Evolutionary conservation across 306 rosid genomes (phyloP).

Genomic region (Cicer arietinum): DNA sequence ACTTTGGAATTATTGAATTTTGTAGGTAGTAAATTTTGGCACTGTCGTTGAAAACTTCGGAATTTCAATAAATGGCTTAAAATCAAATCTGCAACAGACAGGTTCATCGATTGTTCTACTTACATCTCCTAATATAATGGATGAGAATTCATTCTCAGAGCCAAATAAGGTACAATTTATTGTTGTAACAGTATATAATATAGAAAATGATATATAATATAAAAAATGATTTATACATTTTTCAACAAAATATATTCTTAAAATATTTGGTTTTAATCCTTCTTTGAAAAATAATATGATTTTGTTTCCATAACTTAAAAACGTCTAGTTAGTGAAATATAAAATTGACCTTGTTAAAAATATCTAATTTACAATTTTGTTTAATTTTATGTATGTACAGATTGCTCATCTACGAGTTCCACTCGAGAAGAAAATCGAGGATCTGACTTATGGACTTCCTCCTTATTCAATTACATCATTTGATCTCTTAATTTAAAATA

Average conservation of each 20-base stretch:
- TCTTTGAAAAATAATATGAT: too few species aligned
- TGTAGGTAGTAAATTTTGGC: slow-evolving; percentile 72
- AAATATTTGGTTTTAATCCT: too few species aligned
- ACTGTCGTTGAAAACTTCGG: slow-evolving; percentile 45
- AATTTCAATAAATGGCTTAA: slow-evolving; percentile 51
- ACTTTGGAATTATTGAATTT: background rate
- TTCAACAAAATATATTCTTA: too few species aligned
- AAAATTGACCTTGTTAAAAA: too few species aligned
- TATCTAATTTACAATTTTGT: too few species aligned
- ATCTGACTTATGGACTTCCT: slow-evolving; percentile 45
- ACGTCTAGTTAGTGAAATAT: too few species aligned
- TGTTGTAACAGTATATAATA: background rate
- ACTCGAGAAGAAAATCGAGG: slow-evolving; percentile 46
- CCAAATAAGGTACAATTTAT: slow-evolving; percentile 62
- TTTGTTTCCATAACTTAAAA: too few species aligned
- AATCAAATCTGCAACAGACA: slow-evolving; percentile 24
- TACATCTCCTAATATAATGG: slow-evolving; percentile 57
- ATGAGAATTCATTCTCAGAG: slow-evolving; percentile 65
- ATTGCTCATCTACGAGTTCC: slow-evolving; percentile 43
- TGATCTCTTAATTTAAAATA: slow-evolving; percentile 49
- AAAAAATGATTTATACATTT: too few species aligned
- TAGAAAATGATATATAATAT: too few species aligned
- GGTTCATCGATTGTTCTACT: slow-evolving; percentile 58
- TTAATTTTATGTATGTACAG: slow-evolving; percentile 43
- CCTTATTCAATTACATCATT: slow-evolving; percentile 64